Evolutionary conservation across 208 protist genomes (phyloP).

Genomic region (Wallacemonas rigidus): DNA sequence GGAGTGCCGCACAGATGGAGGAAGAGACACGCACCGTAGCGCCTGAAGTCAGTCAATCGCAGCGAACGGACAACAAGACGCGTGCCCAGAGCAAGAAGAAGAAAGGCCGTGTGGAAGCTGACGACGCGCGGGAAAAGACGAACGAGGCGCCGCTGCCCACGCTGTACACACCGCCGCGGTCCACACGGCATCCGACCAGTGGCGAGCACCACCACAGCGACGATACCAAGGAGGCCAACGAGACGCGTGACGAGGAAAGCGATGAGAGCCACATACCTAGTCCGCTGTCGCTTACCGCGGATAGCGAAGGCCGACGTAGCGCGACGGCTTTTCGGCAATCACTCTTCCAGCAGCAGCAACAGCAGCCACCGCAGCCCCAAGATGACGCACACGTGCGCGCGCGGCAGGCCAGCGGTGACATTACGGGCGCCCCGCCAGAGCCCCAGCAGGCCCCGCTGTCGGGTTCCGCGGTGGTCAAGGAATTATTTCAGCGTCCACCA

Average conservation of each 20-base stretch:
- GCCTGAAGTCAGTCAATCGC: too few relatives aligned
- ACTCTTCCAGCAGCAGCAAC: constrained; percentile 17
- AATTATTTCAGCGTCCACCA: constrained; percentile 14
- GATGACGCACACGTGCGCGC: background rate
- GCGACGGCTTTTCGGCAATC: constrained; percentile 10
- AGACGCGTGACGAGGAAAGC: background rate
- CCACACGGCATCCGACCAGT: background rate
- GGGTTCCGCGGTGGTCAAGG: constrained; percentile 10
- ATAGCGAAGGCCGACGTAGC: constrained; percentile 36
- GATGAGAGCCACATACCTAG: constrained; percentile 15
- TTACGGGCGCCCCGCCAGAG: background rate
- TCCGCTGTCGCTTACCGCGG: constrained; percentile 32
- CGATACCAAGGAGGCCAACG: background rate
- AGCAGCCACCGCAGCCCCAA: constrained; percentile 10
- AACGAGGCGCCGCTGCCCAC: background rate
- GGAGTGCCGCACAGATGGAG: background rate
- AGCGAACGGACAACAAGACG: background rate
- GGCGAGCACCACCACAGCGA: too few relatives aligned
- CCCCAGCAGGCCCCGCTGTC: background rate
- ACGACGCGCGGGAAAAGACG: background rate
- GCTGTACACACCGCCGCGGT: background rate
- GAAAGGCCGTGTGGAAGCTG: background rate
- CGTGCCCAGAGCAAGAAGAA: background rate
- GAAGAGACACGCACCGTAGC: too few relatives aligned
- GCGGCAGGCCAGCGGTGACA: too few relatives aligned